Evolutionary conservation across 306 rosid species (phyloP).

Genomic region (Alnus rubra): DNA sequence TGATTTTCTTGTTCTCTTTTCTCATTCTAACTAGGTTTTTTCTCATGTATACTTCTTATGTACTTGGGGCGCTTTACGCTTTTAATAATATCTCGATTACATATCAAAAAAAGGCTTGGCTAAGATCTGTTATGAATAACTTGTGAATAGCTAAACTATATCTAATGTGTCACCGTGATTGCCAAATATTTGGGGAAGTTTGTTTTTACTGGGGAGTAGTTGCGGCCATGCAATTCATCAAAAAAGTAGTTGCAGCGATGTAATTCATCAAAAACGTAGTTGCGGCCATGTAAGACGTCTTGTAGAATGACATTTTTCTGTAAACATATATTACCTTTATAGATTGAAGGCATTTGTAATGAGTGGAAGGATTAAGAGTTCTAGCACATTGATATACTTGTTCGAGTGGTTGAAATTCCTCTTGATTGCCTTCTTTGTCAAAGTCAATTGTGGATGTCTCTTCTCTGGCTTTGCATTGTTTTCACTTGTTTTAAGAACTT

Average conservation of each 20-base stretch:
- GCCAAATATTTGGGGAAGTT: not conserved
- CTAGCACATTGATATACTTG: not conserved
- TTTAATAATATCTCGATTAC: no score
- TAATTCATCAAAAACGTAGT: not conserved
- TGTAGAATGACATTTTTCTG: not conserved
- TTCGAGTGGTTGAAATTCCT: no score
- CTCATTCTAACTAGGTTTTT: no score
- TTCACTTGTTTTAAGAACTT: not conserved
- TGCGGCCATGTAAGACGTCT: not conserved
- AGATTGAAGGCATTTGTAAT: not conserved
- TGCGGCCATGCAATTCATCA: not conserved
- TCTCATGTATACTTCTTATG: no score
- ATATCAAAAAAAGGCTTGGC: not conserved
- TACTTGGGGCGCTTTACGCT: no score
- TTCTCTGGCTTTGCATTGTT: not conserved
- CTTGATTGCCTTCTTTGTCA: conserved; percentile 1
- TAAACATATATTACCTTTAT: not conserved
- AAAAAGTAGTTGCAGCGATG: no score
- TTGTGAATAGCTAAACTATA: not conserved
- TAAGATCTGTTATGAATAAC: not conserved
- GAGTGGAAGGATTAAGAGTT: not conserved
- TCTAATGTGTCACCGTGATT: not conserved
- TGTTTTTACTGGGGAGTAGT: not conserved
- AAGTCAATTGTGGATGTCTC: not conserved
- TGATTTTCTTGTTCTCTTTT: no score